A percentile compares a stretch with the other conserved stretches of the same genome.
Conservation (phyloP, 306 rosid genomes). For the Dicorynia guianensis region DNA sequence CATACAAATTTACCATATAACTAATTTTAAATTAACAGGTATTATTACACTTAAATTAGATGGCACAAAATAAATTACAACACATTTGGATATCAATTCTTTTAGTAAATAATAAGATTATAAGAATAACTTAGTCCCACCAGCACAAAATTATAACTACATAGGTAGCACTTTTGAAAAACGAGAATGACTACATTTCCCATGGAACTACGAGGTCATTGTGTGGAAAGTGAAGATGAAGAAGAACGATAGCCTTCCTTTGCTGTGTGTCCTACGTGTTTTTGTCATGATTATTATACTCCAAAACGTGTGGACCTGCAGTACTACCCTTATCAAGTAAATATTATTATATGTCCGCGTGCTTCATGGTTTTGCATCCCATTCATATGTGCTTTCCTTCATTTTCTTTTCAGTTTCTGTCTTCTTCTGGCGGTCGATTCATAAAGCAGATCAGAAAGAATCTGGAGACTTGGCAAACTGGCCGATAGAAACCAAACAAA, state of each 20-base stretch:
- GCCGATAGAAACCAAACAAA: neutral
- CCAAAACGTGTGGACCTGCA: slow-evolving; percentile 10
- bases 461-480: neutral
- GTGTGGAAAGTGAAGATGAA: slow-evolving; percentile 32
- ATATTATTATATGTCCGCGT: slow-evolving; percentile 1
- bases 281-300: neutral
- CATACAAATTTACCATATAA: too few species aligned
- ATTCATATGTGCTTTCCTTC: neutral
- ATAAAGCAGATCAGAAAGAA: slow-evolving; percentile 5
- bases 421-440: neutral
- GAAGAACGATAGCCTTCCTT: neutral
- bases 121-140: too few species aligned
- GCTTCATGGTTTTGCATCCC: neutral
- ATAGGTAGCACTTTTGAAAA: neutral
- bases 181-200: slow-evolving; percentile 24
- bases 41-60: too few species aligned
- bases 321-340: neutral
- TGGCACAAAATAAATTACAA: too few species aligned
- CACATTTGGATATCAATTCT: too few species aligned
- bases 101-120: too few species aligned
- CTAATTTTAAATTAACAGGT: too few species aligned
- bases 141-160: neutral
- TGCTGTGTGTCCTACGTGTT: neutral
- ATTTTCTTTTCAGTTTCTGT: neutral
- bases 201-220: slow-evolving; percentile 42